A percentile compares a stretch with the other conserved stretches of the same genome.
Evolutionary conservation across 2,329 filamentous ascomycete species (phyloP).

Genomic region (Dactylellina leptospora): DNA sequence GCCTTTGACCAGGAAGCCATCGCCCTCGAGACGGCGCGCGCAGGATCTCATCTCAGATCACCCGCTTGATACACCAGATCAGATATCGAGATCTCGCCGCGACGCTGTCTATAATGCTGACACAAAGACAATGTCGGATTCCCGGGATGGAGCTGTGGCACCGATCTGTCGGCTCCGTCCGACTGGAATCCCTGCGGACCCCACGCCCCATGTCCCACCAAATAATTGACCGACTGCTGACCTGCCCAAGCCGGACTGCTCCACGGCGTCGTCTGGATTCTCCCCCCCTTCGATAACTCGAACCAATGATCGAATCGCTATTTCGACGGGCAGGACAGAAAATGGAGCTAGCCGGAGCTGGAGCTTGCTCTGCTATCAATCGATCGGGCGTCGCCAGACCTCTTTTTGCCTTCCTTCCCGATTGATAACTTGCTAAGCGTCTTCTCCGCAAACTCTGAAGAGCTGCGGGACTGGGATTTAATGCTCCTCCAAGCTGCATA

Average conservation of each 20-base stretch:
- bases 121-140: not conserved
- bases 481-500: too few species aligned
- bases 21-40: too few species aligned
- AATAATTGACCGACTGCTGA: conserved; percentile 36
- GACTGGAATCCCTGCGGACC: conserved; percentile 7
- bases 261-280: conserved; percentile 1
- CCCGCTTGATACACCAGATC: too few species aligned
- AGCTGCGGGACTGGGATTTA: conserved; percentile 1
- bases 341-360: conserved; percentile 22
- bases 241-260: conserved; percentile 1
- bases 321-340: too few species aligned
- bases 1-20: too few species aligned
- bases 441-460: conserved; percentile 45
- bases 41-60: too few species aligned
- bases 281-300: not conserved
- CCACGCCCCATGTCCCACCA: conserved; percentile 17
- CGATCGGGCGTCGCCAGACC: conserved; percentile 50
- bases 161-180: conserved; percentile 40
- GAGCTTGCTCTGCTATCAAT: conserved; percentile 27
- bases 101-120: not conserved
- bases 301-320: conserved; percentile 31
- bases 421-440: conserved; percentile 30
- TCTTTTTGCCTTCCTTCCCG: conserved; percentile 52
- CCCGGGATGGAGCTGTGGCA: conserved; percentile 8
- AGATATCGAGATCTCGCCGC: too few species aligned